Base-by-base conservation (phyloP, 148 eudicot genomes). In the Rhododendron simsii region DNA sequence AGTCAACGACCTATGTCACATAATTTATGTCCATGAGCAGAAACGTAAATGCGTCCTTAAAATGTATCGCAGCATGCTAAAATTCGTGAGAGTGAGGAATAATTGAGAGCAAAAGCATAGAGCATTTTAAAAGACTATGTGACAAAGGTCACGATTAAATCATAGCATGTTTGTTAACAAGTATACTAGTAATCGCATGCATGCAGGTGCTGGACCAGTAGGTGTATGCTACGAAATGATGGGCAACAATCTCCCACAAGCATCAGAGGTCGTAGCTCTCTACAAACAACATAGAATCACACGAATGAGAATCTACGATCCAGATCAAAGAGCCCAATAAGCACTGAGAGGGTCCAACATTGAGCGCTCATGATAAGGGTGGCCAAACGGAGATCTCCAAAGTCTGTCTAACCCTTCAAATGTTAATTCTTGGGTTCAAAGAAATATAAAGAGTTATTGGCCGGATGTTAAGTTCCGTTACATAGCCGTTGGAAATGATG, bases 191-290 rank as follows among this genome's bases (percentile, higher is more conserved):
- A 41, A 41, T 41, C 45, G 45, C 6, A 41, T 6, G 3, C 57
- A 15, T 53, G 80, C 33, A 74, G 80, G 33, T 50, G 86, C 51
- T 13, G 16, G 53, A 21, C n/a, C 73, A 0, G 13, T 71, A 2
- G 89, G 84, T 3, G 50, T 84, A 15, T 79, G 86, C 48, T 69
- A 87, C 20, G 86, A 86, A n/a, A 47, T 69, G 81, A 23, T 5
- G 23, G 86, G 86, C 28, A 84, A 87, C 85, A 84, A 87, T 28
- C 83, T 87, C 7, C 86, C 86, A 35, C 53, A 81, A 2, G 39
- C 80, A 53, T 10, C 21, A 4, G 48, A 87, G 44, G 89, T 87
- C 1, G 41, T 84, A 7, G 50, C 35, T 11, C 74, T 84, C 9
- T 87, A 80, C 80, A 55, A 33, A 39, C 26, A 51, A 7, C 23